phyloP scores from a whole-genome alignment of 2,329 filamentous ascomycete genomes.

The Penicillium sp. region DNA sequence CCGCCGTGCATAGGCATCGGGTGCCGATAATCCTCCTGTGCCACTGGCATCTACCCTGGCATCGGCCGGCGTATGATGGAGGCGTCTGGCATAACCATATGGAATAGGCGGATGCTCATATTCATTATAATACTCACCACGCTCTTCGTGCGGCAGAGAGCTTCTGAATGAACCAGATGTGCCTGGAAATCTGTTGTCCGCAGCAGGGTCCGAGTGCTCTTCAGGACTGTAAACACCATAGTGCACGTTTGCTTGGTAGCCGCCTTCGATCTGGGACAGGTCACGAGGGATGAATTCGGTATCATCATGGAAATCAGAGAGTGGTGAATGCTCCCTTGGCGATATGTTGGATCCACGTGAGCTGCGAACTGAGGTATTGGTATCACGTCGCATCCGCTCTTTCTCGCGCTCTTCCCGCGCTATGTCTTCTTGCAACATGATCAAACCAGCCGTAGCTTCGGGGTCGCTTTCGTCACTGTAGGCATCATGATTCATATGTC shows the following conservation, averaged over 20 bases:
- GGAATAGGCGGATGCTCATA: conserved; percentile 41
- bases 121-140: conserved; percentile 30
- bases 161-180: conserved; percentile 29
- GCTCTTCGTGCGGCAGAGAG: conserved; percentile 24
- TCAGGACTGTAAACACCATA: conserved; percentile 48
- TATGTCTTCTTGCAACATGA: conserved; percentile 75
- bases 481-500: conserved; percentile 47
- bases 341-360: conserved; percentile 42
- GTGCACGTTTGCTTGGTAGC: conserved; percentile 60
- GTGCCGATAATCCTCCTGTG: conserved; percentile 82
- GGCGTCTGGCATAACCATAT: conserved; percentile 56
- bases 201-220: conserved; percentile 18
- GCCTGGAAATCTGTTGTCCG: conserved; percentile 14
- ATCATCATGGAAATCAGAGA: conserved; percentile 56
- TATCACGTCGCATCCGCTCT: conserved; percentile 58
- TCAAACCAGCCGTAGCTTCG: conserved; percentile 78
- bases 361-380: conserved; percentile 51
- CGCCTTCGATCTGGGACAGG: conserved; percentile 70
- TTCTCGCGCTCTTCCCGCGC: conserved; percentile 45
- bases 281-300: conserved; percentile 72
- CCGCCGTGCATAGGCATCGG: conserved; percentile 61
- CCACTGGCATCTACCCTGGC: conserved; percentile 82
- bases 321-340: conserved; percentile 26
- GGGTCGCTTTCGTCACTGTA: conserved; percentile 77
- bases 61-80: conserved; percentile 54